Evolutionary conservation across 768 basidiomycete genomes (phyloP).

Genomic region (Serendipita sp.): DNA sequence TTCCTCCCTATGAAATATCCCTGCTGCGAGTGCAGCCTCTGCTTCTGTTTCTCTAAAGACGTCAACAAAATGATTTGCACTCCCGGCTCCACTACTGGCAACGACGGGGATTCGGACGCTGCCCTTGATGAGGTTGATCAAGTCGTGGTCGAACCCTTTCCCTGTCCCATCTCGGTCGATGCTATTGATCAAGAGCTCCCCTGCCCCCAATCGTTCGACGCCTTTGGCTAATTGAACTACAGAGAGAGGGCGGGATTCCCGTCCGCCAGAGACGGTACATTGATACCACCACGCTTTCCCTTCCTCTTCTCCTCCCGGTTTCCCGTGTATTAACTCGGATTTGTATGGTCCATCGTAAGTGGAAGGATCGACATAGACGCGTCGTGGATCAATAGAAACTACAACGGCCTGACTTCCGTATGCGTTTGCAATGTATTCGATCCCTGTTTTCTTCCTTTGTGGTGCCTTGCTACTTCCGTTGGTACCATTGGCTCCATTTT

Average conservation of each 20-base stretch:
- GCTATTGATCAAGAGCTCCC: constrained; percentile 88
- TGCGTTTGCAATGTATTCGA: constrained; percentile 76
- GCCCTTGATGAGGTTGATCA: constrained; percentile 58
- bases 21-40: constrained; percentile 89
- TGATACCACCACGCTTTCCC: constrained; percentile 96
- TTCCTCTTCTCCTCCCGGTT: constrained; percentile 33
- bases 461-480: too few relatives aligned
- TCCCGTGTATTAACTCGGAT: constrained; percentile 39
- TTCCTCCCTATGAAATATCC: constrained; percentile 88
- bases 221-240: constrained; percentile 84
- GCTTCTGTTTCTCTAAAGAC: constrained; percentile 66
- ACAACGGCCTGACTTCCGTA: constrained; percentile 98
- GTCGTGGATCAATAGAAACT: constrained; percentile 85
- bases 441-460: constrained; percentile 50
- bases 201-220: constrained; percentile 81
- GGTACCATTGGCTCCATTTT: constrained; percentile 13
- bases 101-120: constrained; percentile 82
- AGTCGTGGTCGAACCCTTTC: constrained; percentile 74
- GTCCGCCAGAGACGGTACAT: constrained; percentile 89
- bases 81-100: constrained; percentile 87
- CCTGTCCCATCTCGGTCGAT: constrained; percentile 95
- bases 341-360: constrained; percentile 53
- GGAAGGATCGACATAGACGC: constrained; percentile 57
- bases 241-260: constrained; percentile 67
- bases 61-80: constrained; percentile 64